A percentile compares a stretch with the other conserved stretches of the same genome.
Evolutionary conservation across 352 stramenopile species (phyloP).

Genomic region (Pythium guiyangense): DNA sequence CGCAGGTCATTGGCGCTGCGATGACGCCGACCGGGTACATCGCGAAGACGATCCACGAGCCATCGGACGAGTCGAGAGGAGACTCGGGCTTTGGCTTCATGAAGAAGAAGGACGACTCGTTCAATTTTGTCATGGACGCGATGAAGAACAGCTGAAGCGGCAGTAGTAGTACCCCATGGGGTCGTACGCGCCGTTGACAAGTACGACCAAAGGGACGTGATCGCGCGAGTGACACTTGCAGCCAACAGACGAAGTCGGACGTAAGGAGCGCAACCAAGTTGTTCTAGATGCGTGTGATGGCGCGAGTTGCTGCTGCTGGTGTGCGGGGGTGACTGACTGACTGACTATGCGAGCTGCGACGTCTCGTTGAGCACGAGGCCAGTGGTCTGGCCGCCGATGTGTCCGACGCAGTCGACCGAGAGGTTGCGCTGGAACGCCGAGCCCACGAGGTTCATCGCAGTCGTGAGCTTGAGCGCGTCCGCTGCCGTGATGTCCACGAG

Average conservation of each 20-base stretch:
- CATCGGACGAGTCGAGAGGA: conserved; percentile 45
- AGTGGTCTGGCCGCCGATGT: conserved; percentile 60
- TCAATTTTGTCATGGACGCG: conserved; percentile 86
- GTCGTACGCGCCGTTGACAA: no score
- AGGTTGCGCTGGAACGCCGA: conserved; percentile 53
- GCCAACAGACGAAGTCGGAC: neutral
- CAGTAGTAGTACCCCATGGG: conserved; percentile 34
- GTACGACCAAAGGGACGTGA: no score
- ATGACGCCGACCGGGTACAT: conserved; percentile 87
- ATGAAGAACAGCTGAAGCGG: conserved; percentile 84
- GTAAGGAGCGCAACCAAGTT: neutral
- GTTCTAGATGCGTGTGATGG: conserved; percentile 1
- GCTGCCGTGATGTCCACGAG: conserved; percentile 53
- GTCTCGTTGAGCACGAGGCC: conserved; percentile 51
- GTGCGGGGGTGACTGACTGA: no score
- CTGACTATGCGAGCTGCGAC: conserved; percentile 19
- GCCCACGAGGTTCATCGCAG: conserved; percentile 52
- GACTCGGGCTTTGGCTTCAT: conserved; percentile 82
- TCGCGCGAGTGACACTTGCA: neutral
- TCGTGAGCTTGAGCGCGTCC: conserved; percentile 65
- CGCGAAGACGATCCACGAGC: conserved; percentile 85
- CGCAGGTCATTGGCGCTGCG: conserved; percentile 76
- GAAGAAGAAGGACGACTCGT: conserved; percentile 87
- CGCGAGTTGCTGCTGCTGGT: no score
- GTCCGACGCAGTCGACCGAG: conserved; percentile 70